Base-by-base conservation (phyloP, 2,329 filamentous ascomycete genomes). In the Thielaviopsis musarum region DNA sequence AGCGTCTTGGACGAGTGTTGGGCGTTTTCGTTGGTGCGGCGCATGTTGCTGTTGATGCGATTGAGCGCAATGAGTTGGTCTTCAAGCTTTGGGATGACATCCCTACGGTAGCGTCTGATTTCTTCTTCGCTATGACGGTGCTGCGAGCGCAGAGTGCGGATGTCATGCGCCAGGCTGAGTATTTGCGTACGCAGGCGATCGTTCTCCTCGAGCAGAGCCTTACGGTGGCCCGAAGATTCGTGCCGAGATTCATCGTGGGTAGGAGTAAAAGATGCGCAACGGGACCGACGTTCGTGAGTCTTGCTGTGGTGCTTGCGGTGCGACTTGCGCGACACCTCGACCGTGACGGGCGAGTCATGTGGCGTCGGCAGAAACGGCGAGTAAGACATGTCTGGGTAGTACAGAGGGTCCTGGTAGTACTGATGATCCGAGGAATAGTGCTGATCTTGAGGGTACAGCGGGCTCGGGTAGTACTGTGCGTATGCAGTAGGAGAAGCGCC, bases 61-160 rank as follows among this genome's bases (percentile, higher is more conserved):
- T 51, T 51, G 15, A 61, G 56, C n/a, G 17, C n/a, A 7, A 45
- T 6, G 28, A 58, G 52, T 17, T 61, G n/a, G 19, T 52, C 51
- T 7, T 51, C 34, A 5, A 61, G 41, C 10, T 34, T 10, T 4
- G 56, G 59, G 10, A 56, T 48, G 19, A 61, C 19, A 4, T 48
- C 41, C 19, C 34, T 24, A 19, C 49, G 24, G 49, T 52, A 24
- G 21, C 21, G 19, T 10, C 24, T 6, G 49, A 52, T 22, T 52
- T 26, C 21, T 2, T 3, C 13, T 19, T 41, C 34, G 51, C 34
- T 28, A 19, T 52, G 19, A 19, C 19, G 19, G 49, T 52, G 49
- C 21, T 52, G n/a, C 9, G 49, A 12, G 21, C 19, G 24, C 10
- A 52, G 49, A 6, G 10, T 26, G 49, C 19, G 19, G 15, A 34